Evolutionary conservation across 495 filamentous ascomycete genomes (phyloP), one percentile per base, ranked within the genome.

Genomic region (Penicillium parvum): DNA sequence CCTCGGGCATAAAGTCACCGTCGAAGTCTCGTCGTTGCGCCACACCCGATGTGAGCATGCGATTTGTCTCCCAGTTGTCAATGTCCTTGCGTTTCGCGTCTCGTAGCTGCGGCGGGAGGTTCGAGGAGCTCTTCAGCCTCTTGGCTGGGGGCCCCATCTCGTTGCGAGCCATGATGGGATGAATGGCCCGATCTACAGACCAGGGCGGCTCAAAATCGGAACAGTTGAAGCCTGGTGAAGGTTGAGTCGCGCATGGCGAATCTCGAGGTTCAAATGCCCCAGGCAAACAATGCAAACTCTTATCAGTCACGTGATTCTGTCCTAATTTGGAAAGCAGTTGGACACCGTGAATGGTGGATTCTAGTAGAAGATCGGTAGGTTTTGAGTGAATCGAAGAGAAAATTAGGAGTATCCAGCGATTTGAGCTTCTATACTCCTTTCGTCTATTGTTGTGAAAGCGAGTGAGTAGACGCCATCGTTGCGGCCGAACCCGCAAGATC

Each of bases 41-140:
- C 34, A 97, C 91, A 38, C 89, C 91, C 9, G 89, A 95, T 0
- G 89, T 94, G 30, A 97, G 81, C 94, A 99, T 96, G 26, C 92
- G 87, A 66, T 99, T 97, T 11, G 90, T 90, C 61, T 98, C 92
- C 92, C 92, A 98, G 19, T 88, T 90, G 72, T 98, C 92, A 17
- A 86, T 85, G 58, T 96, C 92, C 60, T 90, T 90, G 66, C 95
- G 88, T 63, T 85, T 90, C 60, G 68, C 70, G 43, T 73, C 65
- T 52, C 66, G 68, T n/a, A 72, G 52, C 12, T 58, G 53, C 32
- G 57, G 43, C 26, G 66, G 66, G 4, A 71, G 61, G 40, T 67
- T 61, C 11, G 47, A 50, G 41, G 60, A 59, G 50, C 58, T 65
- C 49, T 71, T 72, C 42, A 56, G 69, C 58, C 66, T 53, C 51